Evolutionary conservation across 1,284 basidiomycete genomes (phyloP), one percentile per base, ranked within the genome.

Genomic region (Fomitopsis palustris): DNA sequence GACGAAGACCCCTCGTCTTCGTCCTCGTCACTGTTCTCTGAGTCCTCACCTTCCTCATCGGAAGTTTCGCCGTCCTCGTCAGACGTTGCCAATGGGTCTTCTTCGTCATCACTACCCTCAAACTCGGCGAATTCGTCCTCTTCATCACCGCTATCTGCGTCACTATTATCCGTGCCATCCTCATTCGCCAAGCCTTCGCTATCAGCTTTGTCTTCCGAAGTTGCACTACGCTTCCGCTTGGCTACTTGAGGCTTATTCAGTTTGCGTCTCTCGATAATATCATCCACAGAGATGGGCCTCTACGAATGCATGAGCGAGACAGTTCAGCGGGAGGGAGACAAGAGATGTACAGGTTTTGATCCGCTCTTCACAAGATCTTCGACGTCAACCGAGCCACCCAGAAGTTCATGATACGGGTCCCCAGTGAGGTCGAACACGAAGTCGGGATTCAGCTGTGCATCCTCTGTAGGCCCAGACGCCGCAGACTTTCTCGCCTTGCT

Each of bases 231-330:
- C 76, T 91, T 90, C 59, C 86, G 79, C 71, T 91, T 90, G 33
- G 75, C 74, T 43, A 71, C 70, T 62, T 67, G 63, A 63, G 70
- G 72, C 66, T 76, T 52, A 14, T 52, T 69, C 57, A 81, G 77
- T 57, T 78, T 83, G 58, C 88, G 79, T 59, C 88, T 80, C 51
- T 86, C 87, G 67, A 96, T 95, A 64, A 96, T 97, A 69, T 97
- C 93, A 74, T 97, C 93, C 10, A 98, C 88, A 47, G 90, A 93
- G 53, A 97, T 84, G 16, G 90, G 87, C 69, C 84, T 79, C 89
- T 93, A n/a, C 16, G 17, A 8, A 3, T 55, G 2, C 45, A 35
- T 19, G 17, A 23, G 10, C 21, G 14, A 12, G 41, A n/a, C 12
- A 23, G n/a, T 21, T 35, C 25, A 1, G 55, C 56, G 43, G 45